Conservation (phyloP, 768 basidiomycete species). For the Krasilnikovozyma curviuscula region DNA sequence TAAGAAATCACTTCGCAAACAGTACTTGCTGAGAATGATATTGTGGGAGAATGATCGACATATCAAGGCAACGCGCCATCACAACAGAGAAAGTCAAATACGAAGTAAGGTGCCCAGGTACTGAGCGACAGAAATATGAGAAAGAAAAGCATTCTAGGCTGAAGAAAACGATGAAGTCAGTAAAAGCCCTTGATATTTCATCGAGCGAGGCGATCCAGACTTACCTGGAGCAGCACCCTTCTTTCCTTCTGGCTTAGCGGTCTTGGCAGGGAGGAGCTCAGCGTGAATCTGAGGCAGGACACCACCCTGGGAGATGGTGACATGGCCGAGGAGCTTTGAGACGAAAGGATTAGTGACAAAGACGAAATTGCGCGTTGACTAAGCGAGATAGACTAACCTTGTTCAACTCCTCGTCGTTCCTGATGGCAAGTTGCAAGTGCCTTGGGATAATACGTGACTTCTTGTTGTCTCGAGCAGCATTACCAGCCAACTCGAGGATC, state of each 20-base stretch:
- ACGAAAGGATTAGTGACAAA: no score
- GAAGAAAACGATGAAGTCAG: no score
- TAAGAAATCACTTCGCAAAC: no score
- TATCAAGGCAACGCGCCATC: no score
- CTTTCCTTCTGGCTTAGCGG: constrained; percentile 2
- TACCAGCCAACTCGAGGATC: constrained; percentile 76
- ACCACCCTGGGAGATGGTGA: constrained; percentile 81
- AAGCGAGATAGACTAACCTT: neutral
- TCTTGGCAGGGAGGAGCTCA: constrained; percentile 39
- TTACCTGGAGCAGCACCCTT: neutral
- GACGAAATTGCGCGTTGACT: neutral
- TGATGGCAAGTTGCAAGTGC: constrained; percentile 77
- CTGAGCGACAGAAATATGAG: no score
- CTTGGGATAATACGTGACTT: constrained; percentile 88
- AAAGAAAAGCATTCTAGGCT: no score
- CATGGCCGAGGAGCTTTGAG: constrained; percentile 64
- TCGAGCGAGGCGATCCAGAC: no score
- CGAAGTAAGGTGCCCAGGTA: no score
- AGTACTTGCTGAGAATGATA: no score
- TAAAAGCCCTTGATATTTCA: no score
- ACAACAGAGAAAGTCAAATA: no score
- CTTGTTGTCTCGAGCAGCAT: constrained; percentile 64
- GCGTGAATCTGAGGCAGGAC: constrained; percentile 45
- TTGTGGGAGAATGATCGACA: no score
- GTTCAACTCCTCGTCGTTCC: constrained; percentile 66